Base-by-base conservation (phyloP, 306 rosid species). In the Clitoria ternatea region DNA sequence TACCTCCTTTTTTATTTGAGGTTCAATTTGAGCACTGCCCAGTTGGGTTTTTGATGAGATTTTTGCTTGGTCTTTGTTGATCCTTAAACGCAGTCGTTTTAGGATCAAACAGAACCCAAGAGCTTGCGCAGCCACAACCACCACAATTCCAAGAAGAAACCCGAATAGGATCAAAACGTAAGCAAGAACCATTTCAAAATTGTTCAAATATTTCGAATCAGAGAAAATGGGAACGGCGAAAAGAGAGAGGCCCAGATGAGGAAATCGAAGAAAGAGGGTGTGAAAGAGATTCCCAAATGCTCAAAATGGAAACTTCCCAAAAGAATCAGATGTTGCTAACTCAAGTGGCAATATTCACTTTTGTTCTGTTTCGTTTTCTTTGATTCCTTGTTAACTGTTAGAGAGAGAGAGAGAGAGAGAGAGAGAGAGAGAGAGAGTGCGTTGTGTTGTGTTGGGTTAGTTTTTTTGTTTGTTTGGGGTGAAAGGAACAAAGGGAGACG, bases 81-180 rank as follows among this genome's bases (percentile, higher is more conserved):
- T 49, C 79, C 63, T 87, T 39, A 32, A 39, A 48, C 57, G 77
- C 80, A 94, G 78, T 76, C 92, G 80, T 27, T 80, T 79, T 15
- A 94, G 9, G 72, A 91, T 19, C 65, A 85, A 35, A 8, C 59
- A 73, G 11, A 81, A 15, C 5, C 80, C 85, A 15, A 83, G 9
- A 19, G 86, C 92, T 85, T 91, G 85, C 5, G 76, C 78, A 12
- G 80, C 95, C 40, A 87, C 27, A 74, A 91, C 79, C 22, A 69
- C 83, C 73, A 75, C 66, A 15, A 73, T 92, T 68, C 99, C 99
- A 64, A 87, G 79, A 40, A 73, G 24, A 70, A 94, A 88, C 18
- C 97, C 98, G 14, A 89, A 4, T 10, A 87, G 23, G 66, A 89
- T 66, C 83, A 77, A 79, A 5, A 48, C 62, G 47, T 76, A 77